These are phyloP conservation scores for Magnaporthiopsis incrustans DNA, from an alignment of 2,329 filamentous ascomycete species.

Conservation along the genomic window DNA sequence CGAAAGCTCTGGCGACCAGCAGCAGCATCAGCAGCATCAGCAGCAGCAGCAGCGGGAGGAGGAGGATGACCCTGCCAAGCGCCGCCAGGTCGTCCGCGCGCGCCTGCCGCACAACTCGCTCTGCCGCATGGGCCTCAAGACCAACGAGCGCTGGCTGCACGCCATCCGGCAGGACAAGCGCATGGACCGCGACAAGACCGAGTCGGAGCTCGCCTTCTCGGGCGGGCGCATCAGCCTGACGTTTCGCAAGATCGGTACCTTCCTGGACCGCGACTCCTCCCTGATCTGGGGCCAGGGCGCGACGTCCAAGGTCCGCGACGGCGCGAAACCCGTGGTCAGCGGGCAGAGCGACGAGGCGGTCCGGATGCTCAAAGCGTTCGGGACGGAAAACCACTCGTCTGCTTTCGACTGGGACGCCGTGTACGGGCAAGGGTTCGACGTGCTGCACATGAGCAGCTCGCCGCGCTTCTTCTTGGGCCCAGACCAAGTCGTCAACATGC, in stretches of 20 bases:
- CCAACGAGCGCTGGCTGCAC: constrained; percentile 85
- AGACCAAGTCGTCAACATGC: constrained; percentile 39
- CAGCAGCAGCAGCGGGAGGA: not conserved
- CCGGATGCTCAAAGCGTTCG: constrained; percentile 69
- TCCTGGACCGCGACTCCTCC: constrained; percentile 54
- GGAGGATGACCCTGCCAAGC: constrained; percentile 25
- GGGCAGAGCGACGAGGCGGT: constrained; percentile 59
- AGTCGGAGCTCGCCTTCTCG: constrained; percentile 61
- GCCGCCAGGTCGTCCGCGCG: constrained; percentile 58
- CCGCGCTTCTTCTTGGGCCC: constrained; percentile 42
- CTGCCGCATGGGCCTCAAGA: constrained; percentile 70
- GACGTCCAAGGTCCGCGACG: constrained; percentile 52
- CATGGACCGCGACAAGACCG: constrained; percentile 54
- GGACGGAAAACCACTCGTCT: constrained; percentile 68
- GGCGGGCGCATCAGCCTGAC: constrained; percentile 86
- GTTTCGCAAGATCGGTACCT: constrained; percentile 84
- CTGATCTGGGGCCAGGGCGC: constrained; percentile 92
- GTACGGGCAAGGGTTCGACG: constrained; percentile 80
- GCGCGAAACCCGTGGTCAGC: constrained; percentile 59
- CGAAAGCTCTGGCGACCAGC: not conserved
- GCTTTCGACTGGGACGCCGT: constrained; percentile 65
- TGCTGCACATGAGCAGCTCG: constrained; percentile 56
- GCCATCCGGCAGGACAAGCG: constrained; percentile 87
- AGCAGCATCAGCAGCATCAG: constrained; percentile 1
- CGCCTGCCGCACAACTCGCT: constrained; percentile 82